Evolutionary conservation across 2,329 filamentous ascomycete genomes (phyloP).

Genomic region (Trichoderma aggressivum): DNA sequence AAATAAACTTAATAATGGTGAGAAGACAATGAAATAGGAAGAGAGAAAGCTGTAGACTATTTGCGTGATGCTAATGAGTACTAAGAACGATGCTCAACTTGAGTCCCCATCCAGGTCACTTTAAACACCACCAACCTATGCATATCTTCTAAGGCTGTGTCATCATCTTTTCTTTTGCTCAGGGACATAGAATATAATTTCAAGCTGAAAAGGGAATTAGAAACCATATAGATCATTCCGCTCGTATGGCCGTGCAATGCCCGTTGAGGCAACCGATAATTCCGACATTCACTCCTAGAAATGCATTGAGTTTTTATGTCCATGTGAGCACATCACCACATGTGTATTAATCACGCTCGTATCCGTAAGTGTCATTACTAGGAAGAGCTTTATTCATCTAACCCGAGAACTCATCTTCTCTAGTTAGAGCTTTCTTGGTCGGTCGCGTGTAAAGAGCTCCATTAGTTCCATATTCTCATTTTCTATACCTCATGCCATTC

Average conservation of each 20-base stretch:
- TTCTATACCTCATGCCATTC: neutral
- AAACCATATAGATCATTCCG: neutral
- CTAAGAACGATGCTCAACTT: neutral
- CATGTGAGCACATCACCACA: neutral
- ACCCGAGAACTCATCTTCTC: too few relatives aligned
- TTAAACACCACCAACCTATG: neutral
- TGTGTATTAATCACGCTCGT: neutral
- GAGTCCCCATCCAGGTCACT: neutral
- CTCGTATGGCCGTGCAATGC: neutral
- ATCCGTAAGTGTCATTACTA: neutral
- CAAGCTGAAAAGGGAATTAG: neutral
- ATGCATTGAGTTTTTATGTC: neutral
- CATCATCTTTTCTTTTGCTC: neutral
- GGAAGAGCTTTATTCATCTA: neutral
- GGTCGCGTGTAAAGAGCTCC: neutral
- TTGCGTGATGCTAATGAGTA: neutral
- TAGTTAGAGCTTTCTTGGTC: too few relatives aligned
- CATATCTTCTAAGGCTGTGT: neutral
- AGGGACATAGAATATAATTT: neutral
- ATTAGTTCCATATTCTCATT: neutral
- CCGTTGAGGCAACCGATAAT: neutral
- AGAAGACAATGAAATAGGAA: neutral
- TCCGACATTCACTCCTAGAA: neutral
- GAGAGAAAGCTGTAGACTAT: fast-evolving
- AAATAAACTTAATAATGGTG: neutral